Base-by-base conservation (phyloP, 2,329 filamentous ascomycete genomes). In the Calonectria hongkongensis region DNA sequence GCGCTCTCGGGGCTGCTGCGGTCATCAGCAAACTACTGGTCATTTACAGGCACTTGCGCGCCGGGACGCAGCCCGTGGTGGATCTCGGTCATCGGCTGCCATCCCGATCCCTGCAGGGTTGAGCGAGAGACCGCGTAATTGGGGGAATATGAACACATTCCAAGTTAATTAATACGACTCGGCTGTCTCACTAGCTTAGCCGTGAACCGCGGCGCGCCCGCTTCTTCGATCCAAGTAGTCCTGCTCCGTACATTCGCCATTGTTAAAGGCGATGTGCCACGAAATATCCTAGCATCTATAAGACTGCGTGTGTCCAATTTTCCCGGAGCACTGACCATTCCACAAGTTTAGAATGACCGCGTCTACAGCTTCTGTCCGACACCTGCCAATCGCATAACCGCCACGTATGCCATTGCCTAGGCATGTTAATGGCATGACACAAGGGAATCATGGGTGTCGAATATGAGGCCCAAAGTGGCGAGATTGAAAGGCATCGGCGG, bases 81-180 rank as follows among this genome's bases (percentile, higher is more conserved):
- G 54, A 16, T 18, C 54, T 13, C 54, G 21, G 1, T 4, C 21
- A 18, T 18, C 54, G 33, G 54, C 21, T 27, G 6, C 4, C n/a
- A 18, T 41, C 8, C 54, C 54, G 54, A 60, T 60, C 54, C 54
- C 54, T 60, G 54, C 54, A 27, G 36, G 33, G 18, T 25, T 41
- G 54, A 41, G 28, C 15, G 33, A 36, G 33, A 36, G 36, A 28
- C 36, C 21, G 33, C 18, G 54, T 9, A 58, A 60, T 41, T 39
- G 6, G 10, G 10, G 12, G n/a, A 25, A 28, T 9, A 18, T 27
- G 33, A 21, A 9, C 13, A 21, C 2, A 27, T 25, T 25, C 13
- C 21, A 41, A 41, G 12, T 8, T 43, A 60, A 39, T 60, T 60
- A 41, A 60, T 25, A 39, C 6, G 21, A 25, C 54, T 33, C 8